These are phyloP conservation scores for Triadica sebifera DNA, from an alignment of 345 rosid species.

Conservation along the genomic window DNA sequence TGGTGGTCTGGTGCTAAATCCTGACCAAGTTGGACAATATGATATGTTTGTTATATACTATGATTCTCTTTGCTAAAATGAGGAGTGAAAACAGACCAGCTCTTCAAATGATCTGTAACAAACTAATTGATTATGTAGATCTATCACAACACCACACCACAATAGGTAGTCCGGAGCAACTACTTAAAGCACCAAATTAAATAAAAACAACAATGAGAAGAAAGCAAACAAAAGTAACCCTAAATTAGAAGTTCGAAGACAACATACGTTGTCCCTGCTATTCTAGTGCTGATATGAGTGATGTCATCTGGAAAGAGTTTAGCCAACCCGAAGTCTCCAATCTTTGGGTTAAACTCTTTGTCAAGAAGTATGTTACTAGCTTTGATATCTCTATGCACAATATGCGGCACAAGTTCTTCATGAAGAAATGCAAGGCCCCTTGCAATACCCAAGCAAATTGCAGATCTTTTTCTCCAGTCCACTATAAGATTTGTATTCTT, in stretches of 20 bases:
- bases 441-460: constrained; percentile 80
- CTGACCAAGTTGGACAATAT: not conserved
- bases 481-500: constrained; percentile 43
- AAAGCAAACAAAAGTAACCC: not conserved
- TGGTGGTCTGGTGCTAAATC: not conserved
- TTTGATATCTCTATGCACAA: constrained; percentile 97
- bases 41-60: not conserved
- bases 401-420: constrained; percentile 72
- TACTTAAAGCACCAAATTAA: not conserved
- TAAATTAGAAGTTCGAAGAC: constrained; percentile 11
- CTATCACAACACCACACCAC: not conserved
- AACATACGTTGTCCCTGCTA: constrained; percentile 92
- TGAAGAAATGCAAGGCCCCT: constrained; percentile 83
- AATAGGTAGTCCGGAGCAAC: not conserved
- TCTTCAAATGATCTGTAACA: not conserved
- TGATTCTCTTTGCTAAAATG: not conserved
- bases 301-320: constrained; percentile 98
- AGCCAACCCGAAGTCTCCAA: too few relatives aligned
- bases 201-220: not conserved
- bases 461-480: constrained; percentile 75
- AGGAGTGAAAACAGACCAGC: not conserved
- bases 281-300: constrained; percentile 90
- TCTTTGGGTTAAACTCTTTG: too few relatives aligned
- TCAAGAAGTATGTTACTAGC: too few relatives aligned
- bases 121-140: not conserved